Evolutionary conservation across 1,284 basidiomycete species (phyloP).

Genomic region (Boletus mariae): DNA sequence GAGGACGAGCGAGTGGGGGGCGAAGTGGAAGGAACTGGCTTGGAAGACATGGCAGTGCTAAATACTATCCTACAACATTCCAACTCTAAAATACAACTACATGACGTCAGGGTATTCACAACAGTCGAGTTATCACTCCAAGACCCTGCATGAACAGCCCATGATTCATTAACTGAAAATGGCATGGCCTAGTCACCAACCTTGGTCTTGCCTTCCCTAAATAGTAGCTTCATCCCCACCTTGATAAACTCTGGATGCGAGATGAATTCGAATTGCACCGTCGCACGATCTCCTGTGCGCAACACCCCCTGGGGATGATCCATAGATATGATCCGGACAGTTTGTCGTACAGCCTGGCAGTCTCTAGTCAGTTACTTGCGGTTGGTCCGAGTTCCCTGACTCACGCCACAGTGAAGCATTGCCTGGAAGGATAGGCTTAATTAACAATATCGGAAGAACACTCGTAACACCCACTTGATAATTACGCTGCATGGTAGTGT

Average conservation of each 20-base stretch:
- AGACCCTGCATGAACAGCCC: slow-evolving; percentile 33
- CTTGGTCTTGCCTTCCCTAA: slow-evolving; percentile 92
- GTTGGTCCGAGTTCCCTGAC: slow-evolving; percentile 21
- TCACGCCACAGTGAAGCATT: slow-evolving; percentile 81
- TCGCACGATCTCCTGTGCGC: slow-evolving; percentile 87
- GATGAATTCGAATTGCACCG: slow-evolving; percentile 88
- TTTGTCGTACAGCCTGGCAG: slow-evolving; percentile 77
- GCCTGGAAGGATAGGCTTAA: slow-evolving; percentile 44
- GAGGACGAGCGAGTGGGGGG: slow-evolving; percentile 11
- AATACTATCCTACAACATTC: slow-evolving; percentile 17
- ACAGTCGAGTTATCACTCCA: slow-evolving; percentile 40
- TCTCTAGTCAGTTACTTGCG: slow-evolving; percentile 1
- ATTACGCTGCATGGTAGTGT: slow-evolving; percentile 86
- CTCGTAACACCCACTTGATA: slow-evolving; percentile 62
- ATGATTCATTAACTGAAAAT: background rate
- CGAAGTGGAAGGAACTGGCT: no score
- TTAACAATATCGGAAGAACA: background rate
- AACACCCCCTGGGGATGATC: slow-evolving; percentile 84
- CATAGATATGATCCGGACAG: slow-evolving; percentile 85
- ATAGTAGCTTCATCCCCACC: slow-evolving; percentile 86
- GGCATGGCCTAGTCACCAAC: slow-evolving; percentile 35
- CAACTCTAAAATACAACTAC: slow-evolving; percentile 7
- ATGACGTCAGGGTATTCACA: slow-evolving; percentile 31
- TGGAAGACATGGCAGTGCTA: background rate
- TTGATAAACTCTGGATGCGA: slow-evolving; percentile 89